Evolutionary conservation across 2,329 filamentous ascomycete species (phyloP).

Genomic region (Aspergillus clavatus): DNA sequence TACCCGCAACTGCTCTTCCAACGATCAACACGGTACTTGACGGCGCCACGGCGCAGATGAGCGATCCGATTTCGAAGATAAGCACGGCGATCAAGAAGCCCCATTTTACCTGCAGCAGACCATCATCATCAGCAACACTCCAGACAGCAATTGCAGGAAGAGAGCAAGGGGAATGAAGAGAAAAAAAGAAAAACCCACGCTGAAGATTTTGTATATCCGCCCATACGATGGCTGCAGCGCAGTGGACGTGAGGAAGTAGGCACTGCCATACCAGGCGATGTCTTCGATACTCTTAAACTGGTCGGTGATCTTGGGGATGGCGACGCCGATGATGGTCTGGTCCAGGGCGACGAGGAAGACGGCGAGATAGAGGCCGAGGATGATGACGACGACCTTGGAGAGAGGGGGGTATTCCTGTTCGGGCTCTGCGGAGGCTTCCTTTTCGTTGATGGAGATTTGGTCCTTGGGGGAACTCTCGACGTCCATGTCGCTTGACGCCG

Average conservation of each 20-base stretch:
- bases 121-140: slow-evolving; percentile 36
- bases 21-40: slow-evolving; percentile 32
- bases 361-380: slow-evolving; percentile 22
- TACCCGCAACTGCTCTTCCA: slow-evolving; percentile 34
- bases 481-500: not conserved
- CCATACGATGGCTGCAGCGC: slow-evolving; percentile 7
- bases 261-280: slow-evolving; percentile 61
- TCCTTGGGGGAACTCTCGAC: not conserved
- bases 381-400: slow-evolving; percentile 16
- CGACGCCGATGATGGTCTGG: slow-evolving; percentile 38
- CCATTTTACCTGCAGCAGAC: slow-evolving; percentile 36
- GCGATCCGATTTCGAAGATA: slow-evolving; percentile 38
- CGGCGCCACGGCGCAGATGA: slow-evolving; percentile 34
- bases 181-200: too few species aligned
- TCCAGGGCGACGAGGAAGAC: slow-evolving; percentile 30
- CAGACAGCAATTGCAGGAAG: slow-evolving; percentile 16
- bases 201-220: slow-evolving; percentile 54
- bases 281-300: slow-evolving; percentile 40
- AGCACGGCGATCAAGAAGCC: slow-evolving; percentile 31
- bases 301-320: slow-evolving; percentile 22
- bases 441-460: not conserved
- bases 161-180: too few species aligned
- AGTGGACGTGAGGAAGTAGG: slow-evolving; percentile 26
- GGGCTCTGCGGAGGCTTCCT: too few species aligned
- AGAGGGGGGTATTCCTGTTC: slow-evolving; percentile 14